Conservation (phyloP, 2,329 filamentous ascomycete genomes). For the Venturia asperata region DNA sequence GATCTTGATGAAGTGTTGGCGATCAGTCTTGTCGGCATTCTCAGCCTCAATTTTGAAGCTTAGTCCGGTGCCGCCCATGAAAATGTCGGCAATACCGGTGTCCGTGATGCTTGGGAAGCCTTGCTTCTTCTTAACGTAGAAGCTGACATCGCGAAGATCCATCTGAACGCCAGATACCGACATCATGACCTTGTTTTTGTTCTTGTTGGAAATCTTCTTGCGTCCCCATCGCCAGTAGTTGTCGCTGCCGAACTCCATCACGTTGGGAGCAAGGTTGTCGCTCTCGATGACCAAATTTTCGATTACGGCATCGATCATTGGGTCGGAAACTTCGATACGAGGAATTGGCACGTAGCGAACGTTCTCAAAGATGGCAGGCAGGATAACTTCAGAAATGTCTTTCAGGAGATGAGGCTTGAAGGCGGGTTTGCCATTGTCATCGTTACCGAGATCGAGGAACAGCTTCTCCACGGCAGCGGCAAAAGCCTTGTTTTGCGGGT, state of each 20-base stretch:
- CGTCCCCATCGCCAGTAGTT: constrained; percentile 95
- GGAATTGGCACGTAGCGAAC: constrained; percentile 87
- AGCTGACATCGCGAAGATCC: constrained; percentile 80
- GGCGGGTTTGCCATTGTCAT: constrained; percentile 70
- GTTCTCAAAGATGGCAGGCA: constrained; percentile 76
- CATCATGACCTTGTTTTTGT: constrained; percentile 77
- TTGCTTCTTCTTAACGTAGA: constrained; percentile 90
- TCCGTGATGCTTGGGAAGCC: constrained; percentile 87
- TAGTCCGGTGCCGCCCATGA: constrained; percentile 79
- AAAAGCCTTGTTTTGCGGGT: constrained; percentile 79
- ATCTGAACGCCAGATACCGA: constrained; percentile 86
- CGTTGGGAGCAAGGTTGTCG: constrained; percentile 93
- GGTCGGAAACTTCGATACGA: constrained; percentile 85
- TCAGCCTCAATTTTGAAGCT: constrained; percentile 88
- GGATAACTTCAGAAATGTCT: constrained; percentile 78
- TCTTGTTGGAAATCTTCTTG: constrained; percentile 74
- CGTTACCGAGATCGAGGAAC: constrained; percentile 83
- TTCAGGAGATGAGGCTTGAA: constrained; percentile 94
- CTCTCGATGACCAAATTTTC: constrained; percentile 95
- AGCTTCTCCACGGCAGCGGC: constrained; percentile 69
- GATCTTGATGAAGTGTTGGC: constrained; percentile 86
- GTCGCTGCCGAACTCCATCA: constrained; percentile 79
- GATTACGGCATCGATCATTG: constrained; percentile 75
- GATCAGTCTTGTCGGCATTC: constrained; percentile 67
- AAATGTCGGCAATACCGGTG: constrained; percentile 79